These are phyloP conservation scores for Hygrocybe coccinea DNA, from an alignment of 768 basidiomycete species.

Conservation along the genomic window DNA sequence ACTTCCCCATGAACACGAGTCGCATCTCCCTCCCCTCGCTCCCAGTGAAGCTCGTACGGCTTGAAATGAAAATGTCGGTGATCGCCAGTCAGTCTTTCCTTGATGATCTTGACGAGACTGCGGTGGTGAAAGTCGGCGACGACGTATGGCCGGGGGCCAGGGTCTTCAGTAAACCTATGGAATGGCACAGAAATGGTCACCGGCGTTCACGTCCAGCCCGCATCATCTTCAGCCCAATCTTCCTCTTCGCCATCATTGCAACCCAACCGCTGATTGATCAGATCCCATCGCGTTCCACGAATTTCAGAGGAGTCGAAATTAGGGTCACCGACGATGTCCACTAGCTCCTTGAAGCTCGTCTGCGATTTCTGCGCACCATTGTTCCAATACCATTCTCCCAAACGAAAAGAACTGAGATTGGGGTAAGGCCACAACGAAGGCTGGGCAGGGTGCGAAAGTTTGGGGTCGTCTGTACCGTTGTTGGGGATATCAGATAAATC, in stretches of 20 bases:
- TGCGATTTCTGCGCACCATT: slow-evolving; percentile 17
- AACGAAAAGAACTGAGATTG: slow-evolving; percentile 11
- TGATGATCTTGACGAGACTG: slow-evolving; percentile 13
- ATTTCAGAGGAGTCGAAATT: slow-evolving; percentile 9
- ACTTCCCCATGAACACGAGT: slow-evolving; percentile 10
- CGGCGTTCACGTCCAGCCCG: slow-evolving; percentile 13
- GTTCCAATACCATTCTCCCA: slow-evolving; percentile 21
- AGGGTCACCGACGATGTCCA: slow-evolving; percentile 9
- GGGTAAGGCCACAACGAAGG: slow-evolving; percentile 14
- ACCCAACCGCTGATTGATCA: slow-evolving; percentile 6
- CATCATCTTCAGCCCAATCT: slow-evolving; percentile 13
- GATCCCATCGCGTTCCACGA: slow-evolving; percentile 7
- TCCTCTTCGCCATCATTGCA: not conserved
- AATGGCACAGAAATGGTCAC: slow-evolving; percentile 9
- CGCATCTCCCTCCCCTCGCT: not conserved
- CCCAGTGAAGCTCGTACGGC: slow-evolving; percentile 8
- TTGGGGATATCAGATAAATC: not conserved
- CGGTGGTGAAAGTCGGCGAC: slow-evolving; percentile 12
- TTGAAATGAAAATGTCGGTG: slow-evolving; percentile 9
- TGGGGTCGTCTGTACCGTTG: not conserved
- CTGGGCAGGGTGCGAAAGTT: not conserved
- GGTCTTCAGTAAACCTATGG: not conserved
- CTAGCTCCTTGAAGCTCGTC: slow-evolving; percentile 11
- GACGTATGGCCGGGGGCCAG: slow-evolving; percentile 1
- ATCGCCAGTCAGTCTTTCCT: slow-evolving; percentile 9